phyloP scores from a whole-genome alignment of 2,329 filamentous ascomycete species.

The Macrophomina pseudophaseolina region DNA sequence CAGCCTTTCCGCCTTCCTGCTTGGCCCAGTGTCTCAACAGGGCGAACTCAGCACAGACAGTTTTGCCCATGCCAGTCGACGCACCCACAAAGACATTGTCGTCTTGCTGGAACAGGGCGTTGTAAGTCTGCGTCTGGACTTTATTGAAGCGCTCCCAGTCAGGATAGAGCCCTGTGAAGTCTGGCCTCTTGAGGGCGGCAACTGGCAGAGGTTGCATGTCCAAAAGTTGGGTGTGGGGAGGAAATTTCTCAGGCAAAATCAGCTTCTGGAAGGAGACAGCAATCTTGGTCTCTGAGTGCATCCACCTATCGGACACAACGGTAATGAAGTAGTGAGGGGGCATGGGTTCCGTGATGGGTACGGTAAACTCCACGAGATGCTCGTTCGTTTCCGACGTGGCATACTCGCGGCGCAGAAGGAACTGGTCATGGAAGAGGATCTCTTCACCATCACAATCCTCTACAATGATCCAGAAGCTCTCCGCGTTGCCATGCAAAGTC shows the following conservation, averaged over 20 bases:
- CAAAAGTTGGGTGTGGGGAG: slow-evolving; percentile 87
- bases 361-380: slow-evolving; percentile 94
- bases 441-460: slow-evolving; percentile 98
- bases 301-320: slow-evolving; percentile 93
- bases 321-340: slow-evolving; percentile 99
- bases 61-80: slow-evolving; percentile 95
- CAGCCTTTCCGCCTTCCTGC: slow-evolving; percentile 73
- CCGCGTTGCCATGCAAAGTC: slow-evolving; percentile 80
- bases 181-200: slow-evolving; percentile 82
- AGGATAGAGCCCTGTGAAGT: slow-evolving; percentile 81
- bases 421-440: slow-evolving; percentile 92
- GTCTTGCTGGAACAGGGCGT: slow-evolving; percentile 86
- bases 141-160: slow-evolving; percentile 92
- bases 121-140: slow-evolving; percentile 96
- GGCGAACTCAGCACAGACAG: slow-evolving; percentile 93
- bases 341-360: slow-evolving; percentile 96
- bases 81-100: slow-evolving; percentile 93
- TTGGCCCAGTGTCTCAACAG: slow-evolving; percentile 86
- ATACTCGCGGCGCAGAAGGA: slow-evolving; percentile 88
- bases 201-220: slow-evolving; percentile 92
- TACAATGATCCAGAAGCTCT: slow-evolving; percentile 96
- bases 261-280: slow-evolving; percentile 95
- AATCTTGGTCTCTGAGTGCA: slow-evolving; percentile 94
- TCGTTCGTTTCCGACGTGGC: slow-evolving; percentile 85
- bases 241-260: slow-evolving; percentile 92